Evolutionary conservation across 305 asterid species (phyloP), one percentile per base, ranked within the genome.

Genomic region (Fraxinus sp.): DNA sequence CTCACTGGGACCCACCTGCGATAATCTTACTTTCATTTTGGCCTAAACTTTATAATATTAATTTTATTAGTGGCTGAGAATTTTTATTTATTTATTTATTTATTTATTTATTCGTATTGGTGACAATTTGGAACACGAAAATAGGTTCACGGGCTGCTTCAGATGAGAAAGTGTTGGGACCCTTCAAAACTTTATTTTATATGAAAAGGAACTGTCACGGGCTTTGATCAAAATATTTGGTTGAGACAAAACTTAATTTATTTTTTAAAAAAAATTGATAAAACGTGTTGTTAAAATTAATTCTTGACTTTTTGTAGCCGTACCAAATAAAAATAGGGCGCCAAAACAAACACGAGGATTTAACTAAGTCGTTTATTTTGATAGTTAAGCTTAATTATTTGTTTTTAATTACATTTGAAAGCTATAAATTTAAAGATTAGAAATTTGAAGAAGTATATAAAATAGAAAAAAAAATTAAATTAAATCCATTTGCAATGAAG

Each of bases 131-230:
- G 57, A 13, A 84, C 66, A 55, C 43, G 64, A 75, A 74, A 22
- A 13, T 79, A 4, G 81, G 89, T 84, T 88, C 91, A 88, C 91
- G 91, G 91, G 90, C 43, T 78, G 85, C 64, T 83, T 85, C 84
- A 83, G 85, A 75, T 78, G 75, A 83, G 59, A 10, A 75, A 79
- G 81, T 81, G 81, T 81, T 79, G 49, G 87, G 66, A 4, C 66
- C 66, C 39, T 33, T 79, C 33, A 32, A 77, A 66, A 80, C 72
- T 80, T 80, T 84, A 80, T 24, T 24, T 80, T 33, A 77, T 82
- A 75, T 79, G 36, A 30, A 26, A 82, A 52, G 46, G 86, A 46
- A 46, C 18, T 43, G 75, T 89, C 92, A 89, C 92, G 92, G 92
- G 92, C 14, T 41, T 41, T 80, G 30, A 26, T 14, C 62, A 57